Evolutionary conservation across 2,329 filamentous ascomycete genomes (phyloP).

Genomic region (Rutstroemia sp.): DNA sequence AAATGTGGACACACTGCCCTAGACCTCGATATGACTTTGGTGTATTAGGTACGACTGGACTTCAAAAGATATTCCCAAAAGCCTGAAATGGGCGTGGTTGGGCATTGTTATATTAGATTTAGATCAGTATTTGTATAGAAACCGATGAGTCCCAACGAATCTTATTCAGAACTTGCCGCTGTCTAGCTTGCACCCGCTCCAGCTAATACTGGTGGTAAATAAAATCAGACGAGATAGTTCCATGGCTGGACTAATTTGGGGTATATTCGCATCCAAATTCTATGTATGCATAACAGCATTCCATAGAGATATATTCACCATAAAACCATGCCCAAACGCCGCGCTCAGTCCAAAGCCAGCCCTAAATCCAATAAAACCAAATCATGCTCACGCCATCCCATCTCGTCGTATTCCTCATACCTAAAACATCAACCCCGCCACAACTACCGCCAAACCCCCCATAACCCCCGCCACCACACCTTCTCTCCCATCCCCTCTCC

Average conservation of each 20-base stretch:
- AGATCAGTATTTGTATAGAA: background rate
- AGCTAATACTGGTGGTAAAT: too few relatives aligned
- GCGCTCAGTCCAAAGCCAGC: background rate
- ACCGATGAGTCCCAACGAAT: too few relatives aligned
- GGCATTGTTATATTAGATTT: background rate
- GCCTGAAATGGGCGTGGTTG: too few relatives aligned
- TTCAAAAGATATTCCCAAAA: too few relatives aligned
- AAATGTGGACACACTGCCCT: constrained; percentile 16
- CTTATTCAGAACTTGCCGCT: background rate
- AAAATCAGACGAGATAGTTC: too few relatives aligned
- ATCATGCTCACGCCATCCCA: background rate
- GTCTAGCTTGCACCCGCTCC: too few relatives aligned
- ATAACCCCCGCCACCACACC: background rate
- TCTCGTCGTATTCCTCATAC: background rate
- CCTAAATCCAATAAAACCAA: background rate
- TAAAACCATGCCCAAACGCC: too few relatives aligned
- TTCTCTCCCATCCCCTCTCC: background rate
- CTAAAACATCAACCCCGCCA: background rate
- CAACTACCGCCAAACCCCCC: background rate
- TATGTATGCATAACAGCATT: too few relatives aligned
- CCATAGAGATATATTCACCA: too few relatives aligned
- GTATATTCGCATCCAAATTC: too few relatives aligned
- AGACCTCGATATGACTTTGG: background rate
- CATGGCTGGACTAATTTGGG: too few relatives aligned
- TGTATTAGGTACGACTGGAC: too few relatives aligned